phyloP scores from a whole-genome alignment of 139 green algal species.

The Zygnema circumcarinatum region DNA sequence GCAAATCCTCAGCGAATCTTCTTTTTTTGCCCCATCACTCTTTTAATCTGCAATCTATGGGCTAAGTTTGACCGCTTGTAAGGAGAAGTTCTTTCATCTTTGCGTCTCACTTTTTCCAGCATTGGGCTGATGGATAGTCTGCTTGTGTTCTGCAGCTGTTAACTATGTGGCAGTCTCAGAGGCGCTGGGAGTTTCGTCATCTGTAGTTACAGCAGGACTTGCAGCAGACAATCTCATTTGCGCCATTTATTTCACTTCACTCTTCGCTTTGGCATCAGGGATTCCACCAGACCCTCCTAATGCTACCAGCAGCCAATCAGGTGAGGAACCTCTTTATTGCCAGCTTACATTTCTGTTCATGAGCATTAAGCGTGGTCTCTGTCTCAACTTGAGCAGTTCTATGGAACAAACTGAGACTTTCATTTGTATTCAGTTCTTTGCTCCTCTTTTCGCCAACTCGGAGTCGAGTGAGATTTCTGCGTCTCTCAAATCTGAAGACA shows the following conservation, averaged over 20 bases:
- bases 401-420: too few relatives aligned
- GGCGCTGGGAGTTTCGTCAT: constrained; percentile 39
- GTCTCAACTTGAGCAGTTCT: too few relatives aligned
- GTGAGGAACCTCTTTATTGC: neutral
- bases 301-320: neutral
- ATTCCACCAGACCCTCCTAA: constrained; percentile 41
- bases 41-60: too few relatives aligned
- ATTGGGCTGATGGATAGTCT: neutral
- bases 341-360: neutral
- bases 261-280: constrained; percentile 52
- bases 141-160: constrained; percentile 69
- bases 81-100: neutral
- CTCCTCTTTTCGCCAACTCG: too few relatives aligned
- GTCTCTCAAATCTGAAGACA: too few relatives aligned
- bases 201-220: constrained; percentile 71
- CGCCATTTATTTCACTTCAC: constrained; percentile 81
- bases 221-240: constrained; percentile 93
- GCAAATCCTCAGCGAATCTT: too few relatives aligned
- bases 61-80: too few relatives aligned
- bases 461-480: too few relatives aligned
- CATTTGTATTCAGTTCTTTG: too few relatives aligned
- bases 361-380: too few relatives aligned
- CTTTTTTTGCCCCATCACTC: too few relatives aligned
- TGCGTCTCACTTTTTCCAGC: neutral
- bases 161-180: constrained; percentile 86